Conservation (phyloP, 2,329 filamentous ascomycete species). For the Dothistroma pini region DNA sequence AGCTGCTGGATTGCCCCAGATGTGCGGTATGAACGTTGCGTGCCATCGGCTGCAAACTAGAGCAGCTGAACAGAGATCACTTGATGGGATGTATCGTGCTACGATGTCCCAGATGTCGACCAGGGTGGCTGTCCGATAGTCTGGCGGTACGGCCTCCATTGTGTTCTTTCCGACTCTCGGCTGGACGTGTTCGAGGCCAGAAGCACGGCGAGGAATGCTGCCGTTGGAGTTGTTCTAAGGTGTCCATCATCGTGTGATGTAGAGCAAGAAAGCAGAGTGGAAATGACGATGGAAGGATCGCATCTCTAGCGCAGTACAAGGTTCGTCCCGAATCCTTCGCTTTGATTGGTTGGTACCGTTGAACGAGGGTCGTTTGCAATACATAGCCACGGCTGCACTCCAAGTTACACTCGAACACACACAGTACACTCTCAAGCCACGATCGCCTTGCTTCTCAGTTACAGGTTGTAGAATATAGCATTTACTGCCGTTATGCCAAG, state of each 20-base stretch:
- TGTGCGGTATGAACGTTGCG: constrained; percentile 53
- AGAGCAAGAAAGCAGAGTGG: background rate
- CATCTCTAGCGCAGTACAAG: background rate
- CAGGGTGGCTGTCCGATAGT: constrained; percentile 56
- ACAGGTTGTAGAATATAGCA: background rate
- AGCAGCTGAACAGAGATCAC: constrained; percentile 54
- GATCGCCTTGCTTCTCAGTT: background rate
- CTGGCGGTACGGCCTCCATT: constrained; percentile 58
- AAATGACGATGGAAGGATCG: background rate
- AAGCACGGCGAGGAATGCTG: background rate
- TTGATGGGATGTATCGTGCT: constrained; percentile 54
- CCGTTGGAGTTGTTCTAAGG: background rate
- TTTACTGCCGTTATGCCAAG: background rate
- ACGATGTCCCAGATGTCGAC: constrained; percentile 55
- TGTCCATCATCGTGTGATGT: background rate
- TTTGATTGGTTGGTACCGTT: background rate
- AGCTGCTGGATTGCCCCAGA: constrained; percentile 61
- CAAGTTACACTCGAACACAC: background rate
- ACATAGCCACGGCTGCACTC: background rate
- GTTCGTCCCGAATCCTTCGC: background rate
- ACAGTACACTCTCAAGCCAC: background rate
- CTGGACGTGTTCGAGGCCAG: background rate
- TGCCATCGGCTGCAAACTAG: constrained; percentile 58
- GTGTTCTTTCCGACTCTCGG: background rate
- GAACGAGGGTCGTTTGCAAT: background rate